These are phyloP conservation scores for Candida montana DNA, from an alignment of 805 yeast genomes.

Conservation along the genomic window DNA sequence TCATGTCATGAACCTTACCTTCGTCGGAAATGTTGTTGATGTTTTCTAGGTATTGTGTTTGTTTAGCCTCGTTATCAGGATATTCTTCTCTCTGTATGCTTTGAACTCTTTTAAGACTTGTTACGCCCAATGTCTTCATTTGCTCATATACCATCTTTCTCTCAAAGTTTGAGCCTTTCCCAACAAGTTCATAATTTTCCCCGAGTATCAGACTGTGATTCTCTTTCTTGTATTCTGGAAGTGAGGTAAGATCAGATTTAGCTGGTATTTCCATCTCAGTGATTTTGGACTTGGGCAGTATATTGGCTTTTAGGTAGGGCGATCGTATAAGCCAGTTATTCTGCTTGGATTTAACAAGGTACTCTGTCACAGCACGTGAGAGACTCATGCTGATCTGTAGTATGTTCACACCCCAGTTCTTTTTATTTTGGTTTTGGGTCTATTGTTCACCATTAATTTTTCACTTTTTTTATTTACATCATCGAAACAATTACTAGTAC, in stretches of 20 bases:
- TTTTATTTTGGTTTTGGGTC: no score
- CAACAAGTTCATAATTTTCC: slow-evolving; percentile 19
- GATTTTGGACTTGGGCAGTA: slow-evolving; percentile 2
- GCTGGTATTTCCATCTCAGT: background rate
- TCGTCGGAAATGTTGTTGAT: slow-evolving; percentile 3
- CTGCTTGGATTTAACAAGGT: slow-evolving; percentile 8
- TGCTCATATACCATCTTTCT: slow-evolving; percentile 24
- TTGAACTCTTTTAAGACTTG: slow-evolving; percentile 23
- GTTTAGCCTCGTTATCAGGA: slow-evolving; percentile 16
- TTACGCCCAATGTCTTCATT: slow-evolving; percentile 24
- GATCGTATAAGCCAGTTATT: slow-evolving; percentile 10
- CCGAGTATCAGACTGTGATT: slow-evolving; percentile 5
- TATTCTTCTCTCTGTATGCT: slow-evolving; percentile 10
- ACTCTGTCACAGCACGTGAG: slow-evolving; percentile 6
- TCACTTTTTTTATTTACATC: no score
- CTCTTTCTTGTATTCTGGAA: background rate
- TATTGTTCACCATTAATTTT: no score
- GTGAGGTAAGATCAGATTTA: background rate
- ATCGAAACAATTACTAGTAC: no score
- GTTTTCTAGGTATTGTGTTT: slow-evolving; percentile 5
- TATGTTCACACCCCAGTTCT: no score
- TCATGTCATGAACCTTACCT: slow-evolving; percentile 12
- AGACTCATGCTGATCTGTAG: slow-evolving; percentile 7
- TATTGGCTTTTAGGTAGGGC: background rate
- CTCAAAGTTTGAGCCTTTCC: slow-evolving; percentile 28